These are phyloP conservation scores for Cylindrotheca closterium DNA, from an alignment of 108 stramenopile species.

Conservation along the genomic window DNA sequence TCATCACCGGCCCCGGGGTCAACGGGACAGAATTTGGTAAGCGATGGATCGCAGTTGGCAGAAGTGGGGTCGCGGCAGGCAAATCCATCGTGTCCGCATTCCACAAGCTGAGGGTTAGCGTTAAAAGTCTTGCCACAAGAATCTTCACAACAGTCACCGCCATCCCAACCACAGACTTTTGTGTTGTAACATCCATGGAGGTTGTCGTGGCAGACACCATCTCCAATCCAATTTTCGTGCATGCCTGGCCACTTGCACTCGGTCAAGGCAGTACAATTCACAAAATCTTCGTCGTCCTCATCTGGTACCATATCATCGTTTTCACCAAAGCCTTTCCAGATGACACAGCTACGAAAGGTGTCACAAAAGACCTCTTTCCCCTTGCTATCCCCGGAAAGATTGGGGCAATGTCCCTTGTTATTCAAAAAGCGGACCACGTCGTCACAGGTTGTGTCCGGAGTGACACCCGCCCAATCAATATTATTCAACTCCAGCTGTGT, in stretches of 20 bases:
- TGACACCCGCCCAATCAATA: conserved; percentile 83
- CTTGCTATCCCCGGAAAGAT: conserved; percentile 29
- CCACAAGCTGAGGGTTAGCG: too few species aligned
- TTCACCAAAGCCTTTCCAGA: conserved; percentile 52
- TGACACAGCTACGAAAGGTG: conserved; percentile 76
- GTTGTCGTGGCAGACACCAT: conserved; percentile 84
- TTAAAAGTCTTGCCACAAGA: conserved; percentile 50
- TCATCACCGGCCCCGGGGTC: conserved; percentile 18
- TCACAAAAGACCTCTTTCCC: conserved; percentile 54
- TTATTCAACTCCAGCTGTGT: conserved; percentile 43
- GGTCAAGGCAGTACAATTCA: conserved; percentile 72
- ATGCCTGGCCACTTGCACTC: conserved; percentile 83
- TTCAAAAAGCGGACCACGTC: conserved; percentile 58
- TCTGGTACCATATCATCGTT: conserved; percentile 15
- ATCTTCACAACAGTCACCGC: conserved; percentile 91
- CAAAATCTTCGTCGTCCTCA: conserved; percentile 15
- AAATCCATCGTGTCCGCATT: conserved; percentile 87
- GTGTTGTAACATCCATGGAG: conserved; percentile 90
- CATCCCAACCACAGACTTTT: conserved; percentile 77
- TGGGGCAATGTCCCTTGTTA: conserved; percentile 47
- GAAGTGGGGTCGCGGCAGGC: conserved; percentile 77
- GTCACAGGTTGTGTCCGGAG: conserved; percentile 64
- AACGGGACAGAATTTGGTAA: conserved; percentile 49
- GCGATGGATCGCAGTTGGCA: conserved; percentile 49
- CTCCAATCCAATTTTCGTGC: conserved; percentile 70